phyloP scores from a whole-genome alignment of 345 rosid species.

The Eucalyptus guilfoylei region DNA sequence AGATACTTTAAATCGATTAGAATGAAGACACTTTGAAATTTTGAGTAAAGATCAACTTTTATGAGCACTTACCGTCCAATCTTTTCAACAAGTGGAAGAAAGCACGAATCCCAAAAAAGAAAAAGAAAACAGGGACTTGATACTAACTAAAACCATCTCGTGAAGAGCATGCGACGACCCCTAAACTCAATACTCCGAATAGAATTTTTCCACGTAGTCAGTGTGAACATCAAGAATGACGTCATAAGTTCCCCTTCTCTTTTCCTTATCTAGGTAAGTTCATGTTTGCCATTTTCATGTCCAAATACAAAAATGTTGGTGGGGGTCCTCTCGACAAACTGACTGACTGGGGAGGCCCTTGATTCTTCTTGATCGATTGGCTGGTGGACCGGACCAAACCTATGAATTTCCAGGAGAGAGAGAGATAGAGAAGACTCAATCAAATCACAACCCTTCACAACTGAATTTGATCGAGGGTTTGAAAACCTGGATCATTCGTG shows the following conservation, averaged over 20 bases:
- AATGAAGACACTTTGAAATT: not conserved
- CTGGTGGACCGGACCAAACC: not conserved
- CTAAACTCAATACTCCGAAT: not conserved
- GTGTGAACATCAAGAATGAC: not conserved
- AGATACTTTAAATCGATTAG: not conserved
- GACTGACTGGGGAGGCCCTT: no score
- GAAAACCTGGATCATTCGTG: no score
- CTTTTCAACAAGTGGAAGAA: not conserved
- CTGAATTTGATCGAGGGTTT: no score
- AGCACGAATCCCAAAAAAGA: not conserved
- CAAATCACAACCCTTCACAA: no score
- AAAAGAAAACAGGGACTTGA: not conserved
- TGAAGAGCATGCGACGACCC: not conserved
- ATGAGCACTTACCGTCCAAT: not conserved
- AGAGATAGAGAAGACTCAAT: no score
- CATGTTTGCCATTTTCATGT: not conserved
- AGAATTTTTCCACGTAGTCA: not conserved
- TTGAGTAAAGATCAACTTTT: not conserved
- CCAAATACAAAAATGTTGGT: not conserved
- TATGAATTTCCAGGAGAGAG: not conserved
- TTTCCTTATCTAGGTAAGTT: not conserved
- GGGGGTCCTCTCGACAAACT: not conserved
- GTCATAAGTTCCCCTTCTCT: not conserved
- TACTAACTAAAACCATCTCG: not conserved
- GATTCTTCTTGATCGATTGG: not conserved